Evolutionary conservation across 1,284 basidiomycete species (phyloP).

Genomic region (Austroboletus novae-zelandiae): DNA sequence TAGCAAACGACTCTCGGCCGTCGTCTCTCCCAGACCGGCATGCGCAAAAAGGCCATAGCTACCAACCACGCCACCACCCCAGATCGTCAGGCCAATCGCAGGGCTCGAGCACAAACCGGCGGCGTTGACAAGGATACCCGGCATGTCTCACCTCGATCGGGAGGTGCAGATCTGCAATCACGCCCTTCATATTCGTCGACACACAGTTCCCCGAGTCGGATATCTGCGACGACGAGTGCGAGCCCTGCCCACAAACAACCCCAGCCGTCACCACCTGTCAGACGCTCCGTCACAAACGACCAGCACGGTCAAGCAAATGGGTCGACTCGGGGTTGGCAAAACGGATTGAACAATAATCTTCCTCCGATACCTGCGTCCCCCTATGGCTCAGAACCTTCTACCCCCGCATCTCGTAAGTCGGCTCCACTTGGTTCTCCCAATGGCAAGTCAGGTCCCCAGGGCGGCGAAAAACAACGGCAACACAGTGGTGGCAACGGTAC

Average conservation of each 20-base stretch:
- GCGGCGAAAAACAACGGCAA: slow-evolving; percentile 21
- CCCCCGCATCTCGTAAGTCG: slow-evolving; percentile 35
- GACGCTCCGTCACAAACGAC: slow-evolving; percentile 33
- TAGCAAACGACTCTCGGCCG: slow-evolving; percentile 76
- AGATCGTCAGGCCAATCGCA: slow-evolving; percentile 35
- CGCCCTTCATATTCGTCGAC: slow-evolving; percentile 29
- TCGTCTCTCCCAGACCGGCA: slow-evolving; percentile 49
- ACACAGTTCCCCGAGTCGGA: slow-evolving; percentile 31
- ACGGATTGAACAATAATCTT: slow-evolving; percentile 29
- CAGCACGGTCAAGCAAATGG: slow-evolving; percentile 28
- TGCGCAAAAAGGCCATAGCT: slow-evolving; percentile 18
- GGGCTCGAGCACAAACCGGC: slow-evolving; percentile 36
- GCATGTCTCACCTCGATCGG: slow-evolving; percentile 25
- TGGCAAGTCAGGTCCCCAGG: slow-evolving; percentile 27
- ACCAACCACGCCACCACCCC: slow-evolving; percentile 5
- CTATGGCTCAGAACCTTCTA: slow-evolving; percentile 36
- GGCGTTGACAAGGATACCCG: slow-evolving; percentile 33
- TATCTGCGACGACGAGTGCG: slow-evolving; percentile 21
- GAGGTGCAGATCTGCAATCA: slow-evolving; percentile 21
- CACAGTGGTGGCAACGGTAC: slow-evolving; percentile 15
- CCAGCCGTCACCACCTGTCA: slow-evolving; percentile 24
- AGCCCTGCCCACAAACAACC: slow-evolving; percentile 22
- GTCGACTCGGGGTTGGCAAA: slow-evolving; percentile 22
- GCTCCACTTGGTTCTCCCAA: slow-evolving; percentile 23
- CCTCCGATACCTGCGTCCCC: slow-evolving; percentile 38